These are phyloP conservation scores for Perkinsus olseni DNA, from an alignment of 169 alveolate species.

Conservation along the genomic window DNA sequence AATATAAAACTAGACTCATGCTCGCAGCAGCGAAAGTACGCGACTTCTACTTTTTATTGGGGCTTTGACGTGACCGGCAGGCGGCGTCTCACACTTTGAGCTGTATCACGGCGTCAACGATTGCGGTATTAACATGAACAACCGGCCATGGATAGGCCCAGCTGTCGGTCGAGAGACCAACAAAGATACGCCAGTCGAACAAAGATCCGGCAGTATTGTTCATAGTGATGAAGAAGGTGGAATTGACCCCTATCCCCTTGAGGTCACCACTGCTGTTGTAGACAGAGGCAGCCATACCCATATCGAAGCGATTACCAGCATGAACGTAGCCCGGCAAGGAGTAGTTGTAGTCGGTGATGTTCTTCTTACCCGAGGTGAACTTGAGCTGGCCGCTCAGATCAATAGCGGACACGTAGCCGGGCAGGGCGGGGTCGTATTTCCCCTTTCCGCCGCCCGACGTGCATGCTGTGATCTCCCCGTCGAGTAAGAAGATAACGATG, in stretches of 20 bases:
- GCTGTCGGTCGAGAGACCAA: not conserved
- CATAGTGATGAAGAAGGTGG: not conserved
- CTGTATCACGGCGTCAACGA: not conserved
- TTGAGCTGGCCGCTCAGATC: not conserved
- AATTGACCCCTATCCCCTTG: not conserved
- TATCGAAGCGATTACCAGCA: not conserved
- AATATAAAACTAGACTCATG: no score
- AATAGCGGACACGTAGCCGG: not conserved
- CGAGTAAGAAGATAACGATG: not conserved
- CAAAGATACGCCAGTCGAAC: not conserved
- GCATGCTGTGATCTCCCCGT: not conserved
- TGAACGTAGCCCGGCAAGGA: not conserved
- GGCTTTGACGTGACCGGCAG: no score
- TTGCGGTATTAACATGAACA: not conserved
- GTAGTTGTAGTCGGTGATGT: not conserved
- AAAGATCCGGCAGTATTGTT: not conserved
- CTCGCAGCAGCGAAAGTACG: no score
- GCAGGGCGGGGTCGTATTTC: not conserved
- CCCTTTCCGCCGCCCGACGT: not conserved
- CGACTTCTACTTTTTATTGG: no score
- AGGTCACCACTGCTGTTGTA: not conserved
- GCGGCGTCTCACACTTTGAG: not conserved
- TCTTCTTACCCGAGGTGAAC: no score
- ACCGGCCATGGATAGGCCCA: not conserved
- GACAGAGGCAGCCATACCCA: not conserved